Evolutionary conservation across 352 stramenopile species (phyloP).

Genomic region (Paralagenidium karlingii): DNA sequence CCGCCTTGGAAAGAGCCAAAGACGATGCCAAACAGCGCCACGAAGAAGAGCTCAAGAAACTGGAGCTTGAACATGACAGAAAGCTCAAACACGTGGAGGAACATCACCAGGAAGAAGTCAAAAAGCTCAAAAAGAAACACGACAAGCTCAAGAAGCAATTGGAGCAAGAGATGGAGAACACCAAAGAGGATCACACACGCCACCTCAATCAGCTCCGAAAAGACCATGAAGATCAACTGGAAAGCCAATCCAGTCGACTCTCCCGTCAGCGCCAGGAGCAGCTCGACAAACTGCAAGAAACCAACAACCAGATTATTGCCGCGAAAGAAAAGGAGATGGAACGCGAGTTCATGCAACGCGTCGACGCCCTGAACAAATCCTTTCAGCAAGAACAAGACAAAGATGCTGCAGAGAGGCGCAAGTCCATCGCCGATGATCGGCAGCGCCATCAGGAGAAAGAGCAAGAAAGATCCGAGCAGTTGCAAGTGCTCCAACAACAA

Average conservation of each 20-base stretch:
- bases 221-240: slow-evolving; percentile 1
- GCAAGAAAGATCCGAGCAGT: too few species aligned
- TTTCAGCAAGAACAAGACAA: too few species aligned
- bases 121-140: slow-evolving; percentile 42
- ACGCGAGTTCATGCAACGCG: too few species aligned
- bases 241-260: too few species aligned
- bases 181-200: slow-evolving; percentile 6
- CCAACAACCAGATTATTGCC: too few species aligned
- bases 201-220: slow-evolving; percentile 4
- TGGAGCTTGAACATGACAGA: slow-evolving; percentile 23
- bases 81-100: slow-evolving; percentile 40
- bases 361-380: too few species aligned
- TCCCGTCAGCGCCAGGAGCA: too few species aligned
- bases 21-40: slow-evolving; percentile 13
- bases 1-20: slow-evolving; percentile 3
- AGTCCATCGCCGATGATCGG: too few species aligned
- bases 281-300: too few species aligned
- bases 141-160: slow-evolving; percentile 35
- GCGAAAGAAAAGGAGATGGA: too few species aligned
- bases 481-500: neutral
- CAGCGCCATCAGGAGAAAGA: too few species aligned
- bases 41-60: slow-evolving; percentile 12
- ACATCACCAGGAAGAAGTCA: slow-evolving; percentile 36
- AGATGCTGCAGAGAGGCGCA: too few species aligned
- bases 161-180: slow-evolving; percentile 6